A percentile compares a stretch with the other conserved stretches of the same genome.
These are phyloP conservation scores for Mycena filopes DNA, from an alignment of 768 basidiomycete genomes.

Conservation along the genomic window DNA sequence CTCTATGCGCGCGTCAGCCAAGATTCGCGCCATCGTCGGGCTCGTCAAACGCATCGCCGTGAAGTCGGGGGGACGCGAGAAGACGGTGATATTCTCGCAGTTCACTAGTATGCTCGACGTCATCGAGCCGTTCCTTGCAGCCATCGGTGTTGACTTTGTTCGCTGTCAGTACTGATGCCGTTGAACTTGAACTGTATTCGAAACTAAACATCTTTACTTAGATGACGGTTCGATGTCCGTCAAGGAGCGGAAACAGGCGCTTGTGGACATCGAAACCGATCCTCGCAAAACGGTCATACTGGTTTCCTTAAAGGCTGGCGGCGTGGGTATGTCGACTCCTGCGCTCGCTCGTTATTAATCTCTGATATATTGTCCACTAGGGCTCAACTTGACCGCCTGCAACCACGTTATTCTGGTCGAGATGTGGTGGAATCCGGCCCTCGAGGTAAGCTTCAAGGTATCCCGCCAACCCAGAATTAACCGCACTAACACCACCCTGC, in stretches of 20 bases:
- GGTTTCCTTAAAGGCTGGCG: conserved; percentile 96
- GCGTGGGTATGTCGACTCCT: conserved; percentile 68
- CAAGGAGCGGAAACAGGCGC: conserved; percentile 76
- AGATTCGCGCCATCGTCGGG: conserved; percentile 83
- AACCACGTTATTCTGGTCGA: conserved; percentile 95
- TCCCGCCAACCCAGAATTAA: not conserved
- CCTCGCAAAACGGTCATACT: conserved; percentile 79
- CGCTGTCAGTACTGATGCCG: conserved; percentile 73
- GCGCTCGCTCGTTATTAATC: not conserved
- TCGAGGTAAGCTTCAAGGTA: conserved; percentile 63
- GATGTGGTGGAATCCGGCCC: conserved; percentile 94
- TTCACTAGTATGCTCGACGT: conserved; percentile 90
- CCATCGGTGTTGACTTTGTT: conserved; percentile 74
- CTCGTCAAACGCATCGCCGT: conserved; percentile 72
- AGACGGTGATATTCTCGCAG: conserved; percentile 97
- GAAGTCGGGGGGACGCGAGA: conserved; percentile 70
- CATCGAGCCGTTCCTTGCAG: conserved; percentile 84
- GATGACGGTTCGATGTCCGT: conserved; percentile 90
- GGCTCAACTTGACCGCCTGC: conserved; percentile 91
- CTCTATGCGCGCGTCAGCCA: conserved; percentile 85
- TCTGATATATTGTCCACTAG: too few relatives aligned
- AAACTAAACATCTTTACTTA: conserved; percentile 42
- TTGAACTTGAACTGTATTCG: not conserved
- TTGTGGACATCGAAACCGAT: conserved; percentile 78
- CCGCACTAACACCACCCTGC: not conserved